These are phyloP conservation scores for Arthroderma uncinatum DNA, from an alignment of 2,329 filamentous ascomycete species.

Conservation along the genomic window DNA sequence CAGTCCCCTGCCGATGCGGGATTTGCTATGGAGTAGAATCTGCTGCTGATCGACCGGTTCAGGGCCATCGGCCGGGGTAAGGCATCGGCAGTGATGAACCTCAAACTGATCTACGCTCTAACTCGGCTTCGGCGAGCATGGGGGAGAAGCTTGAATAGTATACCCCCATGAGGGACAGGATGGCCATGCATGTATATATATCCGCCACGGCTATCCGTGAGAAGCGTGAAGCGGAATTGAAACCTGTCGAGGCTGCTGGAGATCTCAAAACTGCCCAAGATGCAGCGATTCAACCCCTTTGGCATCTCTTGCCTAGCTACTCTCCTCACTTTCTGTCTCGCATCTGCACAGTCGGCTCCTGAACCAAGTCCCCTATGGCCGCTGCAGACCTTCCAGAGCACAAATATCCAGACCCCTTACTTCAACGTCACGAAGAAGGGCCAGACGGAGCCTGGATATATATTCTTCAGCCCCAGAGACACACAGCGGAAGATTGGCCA, in stretches of 20 bases:
- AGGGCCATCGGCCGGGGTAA: not conserved
- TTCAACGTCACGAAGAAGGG: constrained; percentile 26
- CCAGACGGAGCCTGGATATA: constrained; percentile 23
- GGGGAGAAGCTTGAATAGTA: not conserved
- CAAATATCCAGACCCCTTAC: constrained; percentile 20
- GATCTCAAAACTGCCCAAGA: not conserved
- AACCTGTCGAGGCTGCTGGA: not conserved
- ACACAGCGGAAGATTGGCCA: constrained; percentile 20
- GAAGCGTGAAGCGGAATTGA: not conserved
- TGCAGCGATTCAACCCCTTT: not conserved
- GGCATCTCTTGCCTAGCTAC: not conserved
- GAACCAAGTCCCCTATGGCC: constrained; percentile 11
- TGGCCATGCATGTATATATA: not conserved
- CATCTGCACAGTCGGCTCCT: not conserved
- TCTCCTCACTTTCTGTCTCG: not conserved
- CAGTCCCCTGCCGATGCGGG: not conserved
- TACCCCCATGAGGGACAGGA: not conserved
- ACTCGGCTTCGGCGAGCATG: not conserved
- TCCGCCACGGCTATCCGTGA: not conserved
- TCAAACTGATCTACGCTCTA: not conserved
- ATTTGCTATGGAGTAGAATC: not conserved
- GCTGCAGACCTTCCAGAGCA: constrained; percentile 14
- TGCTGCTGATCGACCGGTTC: not conserved
- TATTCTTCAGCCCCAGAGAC: constrained; percentile 27
- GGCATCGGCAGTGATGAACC: not conserved